Percentiles rank a stretch among this genome's conserved stretches.
These are phyloP conservation scores for Hydnum rufescens DNA, from an alignment of 768 basidiomycete species.

Conservation along the genomic window DNA sequence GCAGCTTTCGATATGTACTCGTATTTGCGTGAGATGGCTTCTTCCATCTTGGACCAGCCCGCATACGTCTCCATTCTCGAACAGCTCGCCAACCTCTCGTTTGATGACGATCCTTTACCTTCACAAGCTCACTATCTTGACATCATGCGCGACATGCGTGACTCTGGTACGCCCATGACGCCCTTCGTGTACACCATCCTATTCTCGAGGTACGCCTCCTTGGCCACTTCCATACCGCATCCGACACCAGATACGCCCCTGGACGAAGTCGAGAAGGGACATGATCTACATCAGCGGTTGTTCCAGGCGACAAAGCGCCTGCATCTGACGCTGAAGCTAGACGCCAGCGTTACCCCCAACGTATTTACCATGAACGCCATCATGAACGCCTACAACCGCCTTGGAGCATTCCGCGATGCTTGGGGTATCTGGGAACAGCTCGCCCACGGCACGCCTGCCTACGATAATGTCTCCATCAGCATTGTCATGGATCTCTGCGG, in stretches of 20 bases:
- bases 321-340: constrained; percentile 61
- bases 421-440: constrained; percentile 56
- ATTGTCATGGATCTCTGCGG: constrained; percentile 79
- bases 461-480: constrained; percentile 46
- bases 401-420: constrained; percentile 48
- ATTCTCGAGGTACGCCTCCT: constrained; percentile 20
- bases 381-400: constrained; percentile 77
- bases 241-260: neutral
- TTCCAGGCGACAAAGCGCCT: constrained; percentile 18
- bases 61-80: constrained; percentile 47
- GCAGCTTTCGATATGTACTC: neutral
- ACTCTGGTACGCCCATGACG: constrained; percentile 35
- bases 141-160: constrained; percentile 65
- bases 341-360: constrained; percentile 57
- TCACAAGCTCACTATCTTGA: constrained; percentile 42
- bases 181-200: constrained; percentile 47
- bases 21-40: neutral
- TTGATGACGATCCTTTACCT: constrained; percentile 24
- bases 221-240: neutral
- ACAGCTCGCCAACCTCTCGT: constrained; percentile 39
- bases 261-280: neutral
- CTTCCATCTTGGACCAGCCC: constrained; percentile 19
- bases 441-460: constrained; percentile 36
- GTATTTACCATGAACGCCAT: constrained; percentile 56
- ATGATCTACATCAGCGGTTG: constrained; percentile 5